phyloP scores from a whole-genome alignment of 2,329 filamentous ascomycete species.

The Lachnellula willkommii region DNA sequence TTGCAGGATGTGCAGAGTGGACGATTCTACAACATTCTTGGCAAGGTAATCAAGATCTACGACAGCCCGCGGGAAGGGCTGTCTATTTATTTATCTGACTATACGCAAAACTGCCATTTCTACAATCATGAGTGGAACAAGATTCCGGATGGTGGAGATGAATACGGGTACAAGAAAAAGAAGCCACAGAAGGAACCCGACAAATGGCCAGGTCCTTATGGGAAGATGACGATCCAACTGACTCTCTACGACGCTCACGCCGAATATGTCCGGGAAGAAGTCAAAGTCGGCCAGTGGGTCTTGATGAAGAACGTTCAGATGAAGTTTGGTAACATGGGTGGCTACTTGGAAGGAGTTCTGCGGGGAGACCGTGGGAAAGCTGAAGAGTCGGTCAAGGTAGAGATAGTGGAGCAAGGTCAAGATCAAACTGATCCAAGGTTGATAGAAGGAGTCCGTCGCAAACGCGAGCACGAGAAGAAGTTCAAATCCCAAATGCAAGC shows the following conservation, averaged over 20 bases:
- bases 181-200: constrained; percentile 27
- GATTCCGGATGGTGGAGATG: constrained; percentile 37
- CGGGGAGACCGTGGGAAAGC: constrained; percentile 51
- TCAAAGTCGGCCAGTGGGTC: constrained; percentile 59
- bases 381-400: constrained; percentile 53
- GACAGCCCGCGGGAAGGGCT: constrained; percentile 38
- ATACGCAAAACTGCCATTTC: constrained; percentile 65
- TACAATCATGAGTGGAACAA: constrained; percentile 37
- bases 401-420: constrained; percentile 40
- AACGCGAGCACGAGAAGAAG: constrained; percentile 51
- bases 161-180: constrained; percentile 46
- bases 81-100: constrained; percentile 73
- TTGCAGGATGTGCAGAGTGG: constrained; percentile 56
- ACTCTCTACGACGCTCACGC: constrained; percentile 67
- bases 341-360: constrained; percentile 66
- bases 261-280: constrained; percentile 46
- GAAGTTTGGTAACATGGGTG: constrained; percentile 47
- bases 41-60: constrained; percentile 60
- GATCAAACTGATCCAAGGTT: constrained; percentile 44
- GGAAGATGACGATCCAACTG: constrained; percentile 65
- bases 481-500: constrained; percentile 38
- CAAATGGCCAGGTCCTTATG: constrained; percentile 67
- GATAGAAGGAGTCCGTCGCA: constrained; percentile 57
- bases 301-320: constrained; percentile 67
- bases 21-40: constrained; percentile 63